Percentiles rank a stretch among this genome's conserved stretches.
These are phyloP conservation scores for Effrenium voratum DNA, from an alignment of 73 alveolate species.

Conservation along the genomic window DNA sequence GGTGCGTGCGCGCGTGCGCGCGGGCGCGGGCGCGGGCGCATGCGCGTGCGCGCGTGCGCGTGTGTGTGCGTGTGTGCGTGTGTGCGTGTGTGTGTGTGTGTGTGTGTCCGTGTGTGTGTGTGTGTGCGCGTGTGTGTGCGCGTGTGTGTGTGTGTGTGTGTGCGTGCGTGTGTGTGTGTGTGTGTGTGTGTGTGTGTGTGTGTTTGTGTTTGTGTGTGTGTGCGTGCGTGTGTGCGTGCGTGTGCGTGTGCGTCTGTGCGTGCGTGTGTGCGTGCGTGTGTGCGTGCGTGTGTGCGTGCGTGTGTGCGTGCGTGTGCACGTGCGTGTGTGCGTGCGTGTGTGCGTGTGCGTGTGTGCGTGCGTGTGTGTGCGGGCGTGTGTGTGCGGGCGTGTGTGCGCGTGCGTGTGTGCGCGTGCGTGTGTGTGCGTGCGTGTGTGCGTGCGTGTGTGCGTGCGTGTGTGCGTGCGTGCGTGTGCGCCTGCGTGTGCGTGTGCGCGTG, in stretches of 20 bases:
- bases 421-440: neutral
- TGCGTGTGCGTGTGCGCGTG: too few relatives aligned
- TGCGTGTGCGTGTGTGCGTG: conserved; percentile 1
- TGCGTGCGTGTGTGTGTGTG: neutral
- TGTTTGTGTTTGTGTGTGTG: too few relatives aligned
- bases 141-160: too few relatives aligned
- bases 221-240: neutral
- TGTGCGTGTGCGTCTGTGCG: neutral
- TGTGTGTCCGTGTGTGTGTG: too few relatives aligned
- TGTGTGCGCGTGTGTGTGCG: too few relatives aligned
- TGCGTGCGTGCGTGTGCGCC: too few relatives aligned
- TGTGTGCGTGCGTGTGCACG: neutral
- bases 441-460: too few relatives aligned
- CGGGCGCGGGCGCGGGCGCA: too few relatives aligned
- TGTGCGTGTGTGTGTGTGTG: too few relatives aligned
- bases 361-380: neutral
- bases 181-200: conserved; percentile 4
- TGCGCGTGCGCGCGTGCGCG: too few relatives aligned
- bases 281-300: conserved; percentile 8
- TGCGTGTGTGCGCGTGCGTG: neutral
- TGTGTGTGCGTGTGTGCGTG: too few relatives aligned
- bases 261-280: conserved; percentile 1
- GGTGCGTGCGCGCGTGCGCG: too few relatives aligned
- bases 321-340: conserved; percentile 1
- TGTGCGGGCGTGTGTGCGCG: neutral